These are phyloP conservation scores for Penicillium verrucosum DNA, from an alignment of 2,329 filamentous ascomycete species.

Conservation along the genomic window DNA sequence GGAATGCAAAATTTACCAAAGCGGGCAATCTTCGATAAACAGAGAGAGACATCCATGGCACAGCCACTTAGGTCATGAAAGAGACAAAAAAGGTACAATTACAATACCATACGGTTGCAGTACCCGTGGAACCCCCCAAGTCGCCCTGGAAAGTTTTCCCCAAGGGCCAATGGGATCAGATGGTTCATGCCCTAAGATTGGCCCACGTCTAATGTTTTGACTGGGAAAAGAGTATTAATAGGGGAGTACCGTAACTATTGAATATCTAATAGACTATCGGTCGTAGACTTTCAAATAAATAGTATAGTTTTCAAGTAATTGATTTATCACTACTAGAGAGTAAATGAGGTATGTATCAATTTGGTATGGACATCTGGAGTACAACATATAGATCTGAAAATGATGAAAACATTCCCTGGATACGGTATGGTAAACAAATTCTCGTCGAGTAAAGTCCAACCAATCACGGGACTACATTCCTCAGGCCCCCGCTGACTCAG, in stretches of 20 bases:
- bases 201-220: not conserved
- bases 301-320: not conserved
- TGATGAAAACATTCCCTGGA: not conserved
- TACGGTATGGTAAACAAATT: constrained; percentile 2
- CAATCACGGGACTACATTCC: constrained; percentile 1
- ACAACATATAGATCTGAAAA: not conserved
- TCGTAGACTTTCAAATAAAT: not conserved
- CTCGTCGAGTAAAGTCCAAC: not conserved
- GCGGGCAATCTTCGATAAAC: not conserved
- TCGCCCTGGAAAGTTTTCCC: not conserved
- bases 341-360: not conserved
- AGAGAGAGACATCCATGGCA: not conserved
- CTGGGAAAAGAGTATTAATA: not conserved
- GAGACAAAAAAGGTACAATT: not conserved
- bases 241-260: not conserved
- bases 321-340: not conserved
- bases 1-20: constrained; percentile 13
- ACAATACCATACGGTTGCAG: not conserved
- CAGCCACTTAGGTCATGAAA: constrained; percentile 22
- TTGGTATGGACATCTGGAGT: too few relatives aligned
- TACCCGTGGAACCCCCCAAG: not conserved
- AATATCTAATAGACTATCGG: not conserved
- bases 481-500: constrained; percentile 27
- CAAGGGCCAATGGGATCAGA: not conserved
- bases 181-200: not conserved